Evolutionary conservation across 257 asterid species (phyloP).

Genomic region (Paraleonurus japonicus): DNA sequence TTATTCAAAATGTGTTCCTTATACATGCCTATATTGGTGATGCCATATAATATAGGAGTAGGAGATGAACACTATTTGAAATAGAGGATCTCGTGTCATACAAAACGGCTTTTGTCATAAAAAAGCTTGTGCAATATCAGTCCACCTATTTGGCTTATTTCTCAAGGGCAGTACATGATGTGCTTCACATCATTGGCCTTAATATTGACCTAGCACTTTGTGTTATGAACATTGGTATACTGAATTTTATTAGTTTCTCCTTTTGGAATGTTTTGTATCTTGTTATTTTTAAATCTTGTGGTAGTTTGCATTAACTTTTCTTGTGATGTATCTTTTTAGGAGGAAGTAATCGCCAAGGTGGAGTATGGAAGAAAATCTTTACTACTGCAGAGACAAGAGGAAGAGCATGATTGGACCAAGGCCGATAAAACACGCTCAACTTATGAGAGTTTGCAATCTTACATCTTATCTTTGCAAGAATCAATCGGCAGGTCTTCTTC

Average conservation of each 20-base stretch:
- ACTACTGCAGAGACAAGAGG: slow-evolving; percentile 62
- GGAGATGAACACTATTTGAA: neutral
- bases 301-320: neutral
- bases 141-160: neutral
- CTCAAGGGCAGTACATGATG: neutral
- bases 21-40: neutral
- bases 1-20: neutral
- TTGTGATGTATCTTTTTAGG: slow-evolving; percentile 35
- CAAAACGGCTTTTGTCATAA: neutral
- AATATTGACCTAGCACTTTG: neutral
- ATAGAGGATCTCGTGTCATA: neutral
- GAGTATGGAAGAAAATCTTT: slow-evolving; percentile 55
- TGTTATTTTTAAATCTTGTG: neutral
- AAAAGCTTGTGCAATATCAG: neutral
- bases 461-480: slow-evolving; percentile 56
- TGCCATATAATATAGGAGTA: neutral
- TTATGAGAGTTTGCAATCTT: slow-evolving; percentile 54
- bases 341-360: slow-evolving; percentile 61
- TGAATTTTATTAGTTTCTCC: neutral
- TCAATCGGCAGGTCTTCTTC: slow-evolving; percentile 54
- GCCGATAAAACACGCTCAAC: slow-evolving; percentile 58
- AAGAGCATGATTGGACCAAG: slow-evolving; percentile 60
- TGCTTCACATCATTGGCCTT: neutral
- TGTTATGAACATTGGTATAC: slow-evolving; percentile 7
- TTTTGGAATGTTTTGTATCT: neutral